Base-by-base conservation (phyloP, 1,284 basidiomycete genomes). In the Cutaneotrichosporon spelunceum region DNA sequence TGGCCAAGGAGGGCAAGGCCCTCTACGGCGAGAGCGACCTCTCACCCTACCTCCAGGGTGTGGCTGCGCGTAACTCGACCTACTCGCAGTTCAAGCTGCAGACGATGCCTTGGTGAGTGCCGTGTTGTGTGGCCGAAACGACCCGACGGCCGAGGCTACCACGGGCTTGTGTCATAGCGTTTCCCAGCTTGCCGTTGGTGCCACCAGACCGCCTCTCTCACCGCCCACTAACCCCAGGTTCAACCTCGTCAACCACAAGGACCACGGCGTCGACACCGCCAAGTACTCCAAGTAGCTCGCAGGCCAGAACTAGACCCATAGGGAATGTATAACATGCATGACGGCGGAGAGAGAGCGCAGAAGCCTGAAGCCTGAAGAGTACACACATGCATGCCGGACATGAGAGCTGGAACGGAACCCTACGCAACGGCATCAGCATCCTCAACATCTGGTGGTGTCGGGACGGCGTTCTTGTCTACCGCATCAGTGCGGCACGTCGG, bases 1-100 rank as follows among this genome's bases (percentile, higher is more conserved):
- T 84, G 42, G 88, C 85, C 14, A 80, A 79, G 65, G 84, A 87
- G 66, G 92, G 92, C 59, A 86, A 91, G 75, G 86, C 92, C 16
- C 77, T 96, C 52, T 91, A 93, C 75, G 93, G 93, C 66, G 84
- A 88, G 77, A 90, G 89, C 27, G 83, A 85, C 66, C 86, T 98
- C 73, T 87, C 89, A 29, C 83, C 82, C 44, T 96, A 93, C 87
- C 86, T 97, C 60, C 94, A 97, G 80, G 88, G 85, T 63, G 86
- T 89, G 55, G 93, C 95, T 33, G 85, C 88, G 79, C 84, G 91
- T 70, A 97, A 98, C 82, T 94, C 91, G 24, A 87, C 85, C n/a
- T 95, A 88, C 82, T 90, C 89, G 30, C 92, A 93, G 78, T 84
- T 94, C 72, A 94, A 93, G 80, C 88, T 82, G 59, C 69, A 71